Conservation (phyloP, 768 basidiomycete genomes). For the Boletus huronensis region DNA sequence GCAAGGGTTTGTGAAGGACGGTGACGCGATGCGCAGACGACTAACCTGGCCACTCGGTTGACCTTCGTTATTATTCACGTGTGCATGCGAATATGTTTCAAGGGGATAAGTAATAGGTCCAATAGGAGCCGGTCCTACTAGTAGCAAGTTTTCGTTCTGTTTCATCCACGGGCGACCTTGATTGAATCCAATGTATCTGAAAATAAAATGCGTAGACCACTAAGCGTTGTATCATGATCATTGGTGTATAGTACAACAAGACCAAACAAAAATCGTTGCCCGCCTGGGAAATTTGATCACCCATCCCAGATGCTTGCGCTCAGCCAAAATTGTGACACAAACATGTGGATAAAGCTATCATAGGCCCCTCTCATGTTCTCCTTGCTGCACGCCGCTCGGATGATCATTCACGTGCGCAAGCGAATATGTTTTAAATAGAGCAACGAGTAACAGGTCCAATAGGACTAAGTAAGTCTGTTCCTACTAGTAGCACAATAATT, state of each 20-base stretch:
- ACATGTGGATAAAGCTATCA: no score
- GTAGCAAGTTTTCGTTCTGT: background rate
- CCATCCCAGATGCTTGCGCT: no score
- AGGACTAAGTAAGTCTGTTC: no score
- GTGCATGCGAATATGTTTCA: background rate
- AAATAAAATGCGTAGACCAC: background rate
- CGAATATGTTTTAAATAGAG: no score
- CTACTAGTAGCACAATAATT: no score
- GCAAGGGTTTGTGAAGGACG: background rate
- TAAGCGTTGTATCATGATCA: background rate
- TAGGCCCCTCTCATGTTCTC: no score
- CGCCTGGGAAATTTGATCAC: no score
- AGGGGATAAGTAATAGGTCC: background rate
- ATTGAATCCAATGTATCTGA: background rate
- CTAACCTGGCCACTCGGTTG: background rate
- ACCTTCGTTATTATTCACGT: background rate
- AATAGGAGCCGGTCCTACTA: no score
- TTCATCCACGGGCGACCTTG: background rate
- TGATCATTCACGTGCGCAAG: no score
- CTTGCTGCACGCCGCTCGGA: no score
- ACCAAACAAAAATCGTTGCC: background rate
- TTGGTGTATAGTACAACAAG: background rate
- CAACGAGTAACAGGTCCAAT: no score
- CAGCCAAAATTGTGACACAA: no score
- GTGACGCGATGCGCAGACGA: background rate